Evolutionary conservation across 2,329 filamentous ascomycete species (phyloP).

Genomic region (Paraphoma sp.): DNA sequence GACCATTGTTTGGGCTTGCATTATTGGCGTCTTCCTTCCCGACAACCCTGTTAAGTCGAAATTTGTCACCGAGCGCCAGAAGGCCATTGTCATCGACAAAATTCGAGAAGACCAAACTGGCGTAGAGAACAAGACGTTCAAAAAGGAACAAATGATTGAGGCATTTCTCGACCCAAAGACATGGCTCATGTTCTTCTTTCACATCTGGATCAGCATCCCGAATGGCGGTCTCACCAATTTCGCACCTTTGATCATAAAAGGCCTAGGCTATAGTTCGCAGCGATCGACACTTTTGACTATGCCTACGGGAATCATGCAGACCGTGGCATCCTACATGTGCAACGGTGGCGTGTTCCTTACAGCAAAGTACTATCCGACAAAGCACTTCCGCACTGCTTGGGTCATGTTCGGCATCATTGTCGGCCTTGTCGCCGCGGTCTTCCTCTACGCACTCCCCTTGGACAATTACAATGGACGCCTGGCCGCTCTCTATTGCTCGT

Average conservation of each 20-base stretch:
- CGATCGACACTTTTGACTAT: constrained; percentile 33
- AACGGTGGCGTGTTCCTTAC: constrained; percentile 47
- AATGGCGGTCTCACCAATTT: constrained; percentile 48
- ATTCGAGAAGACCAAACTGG: constrained; percentile 54
- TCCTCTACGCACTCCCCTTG: constrained; percentile 35
- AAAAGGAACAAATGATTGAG: constrained; percentile 54
- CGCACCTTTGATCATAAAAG: constrained; percentile 30
- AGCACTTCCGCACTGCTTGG: constrained; percentile 27
- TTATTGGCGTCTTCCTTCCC: constrained; percentile 43
- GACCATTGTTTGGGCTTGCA: constrained; percentile 38
- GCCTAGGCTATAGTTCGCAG: constrained; percentile 46
- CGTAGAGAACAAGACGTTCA: constrained; percentile 55
- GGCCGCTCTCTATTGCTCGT: constrained; percentile 38
- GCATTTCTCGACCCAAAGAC: constrained; percentile 51
- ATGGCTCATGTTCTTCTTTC: constrained; percentile 43
- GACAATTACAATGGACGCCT: constrained; percentile 33
- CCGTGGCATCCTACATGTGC: constrained; percentile 46
- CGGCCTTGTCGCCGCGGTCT: constrained; percentile 30
- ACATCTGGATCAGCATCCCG: constrained; percentile 38
- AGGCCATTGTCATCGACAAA: constrained; percentile 37
- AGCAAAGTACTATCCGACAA: constrained; percentile 30
- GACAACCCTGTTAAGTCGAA: constrained; percentile 49
- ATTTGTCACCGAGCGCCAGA: constrained; percentile 41
- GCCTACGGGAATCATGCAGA: constrained; percentile 39
- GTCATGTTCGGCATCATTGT: constrained; percentile 38